phyloP scores from a whole-genome alignment of 805 yeast genomes.

The Nakazawaea laoshanensis region DNA sequence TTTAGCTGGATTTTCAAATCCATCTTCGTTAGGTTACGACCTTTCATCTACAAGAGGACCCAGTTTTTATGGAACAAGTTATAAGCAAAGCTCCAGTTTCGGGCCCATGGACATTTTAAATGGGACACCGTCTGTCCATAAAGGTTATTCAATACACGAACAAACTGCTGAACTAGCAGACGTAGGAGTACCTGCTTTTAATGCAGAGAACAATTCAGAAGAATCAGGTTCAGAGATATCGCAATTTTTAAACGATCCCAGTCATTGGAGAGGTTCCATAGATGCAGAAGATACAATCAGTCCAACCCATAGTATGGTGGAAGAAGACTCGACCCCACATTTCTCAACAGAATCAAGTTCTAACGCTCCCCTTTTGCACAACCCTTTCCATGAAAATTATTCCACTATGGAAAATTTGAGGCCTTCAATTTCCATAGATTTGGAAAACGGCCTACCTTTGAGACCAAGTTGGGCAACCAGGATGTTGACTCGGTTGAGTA shows the following conservation, averaged over 20 bases:
- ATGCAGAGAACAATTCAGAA: too few relatives aligned
- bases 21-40: constrained; percentile 7
- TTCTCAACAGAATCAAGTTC: constrained; percentile 1
- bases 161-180: constrained; percentile 49
- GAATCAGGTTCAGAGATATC: constrained; percentile 10
- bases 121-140: constrained; percentile 31
- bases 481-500: not conserved
- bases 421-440: constrained; percentile 10
- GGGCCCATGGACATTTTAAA: not conserved
- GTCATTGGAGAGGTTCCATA: too few relatives aligned
- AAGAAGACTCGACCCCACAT: constrained; percentile 4
- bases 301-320: constrained; percentile 1
- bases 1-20: constrained; percentile 8
- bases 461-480: constrained; percentile 2
- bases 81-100: not conserved
- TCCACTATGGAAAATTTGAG: constrained; percentile 2
- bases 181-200: constrained; percentile 41
- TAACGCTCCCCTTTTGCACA: constrained; percentile 6
- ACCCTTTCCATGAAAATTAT: constrained; percentile 7
- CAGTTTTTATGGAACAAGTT: constrained; percentile 8
- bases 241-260: constrained; percentile 5
- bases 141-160: constrained; percentile 43
- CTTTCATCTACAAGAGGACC: constrained; percentile 7
- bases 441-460: constrained; percentile 8
- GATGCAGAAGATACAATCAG: too few relatives aligned